Percentiles rank a stretch among this genome's conserved stretches.
Evolutionary conservation across 177 flowering plant genomes (phyloP).

Genomic region (Vitis hybrid): DNA sequence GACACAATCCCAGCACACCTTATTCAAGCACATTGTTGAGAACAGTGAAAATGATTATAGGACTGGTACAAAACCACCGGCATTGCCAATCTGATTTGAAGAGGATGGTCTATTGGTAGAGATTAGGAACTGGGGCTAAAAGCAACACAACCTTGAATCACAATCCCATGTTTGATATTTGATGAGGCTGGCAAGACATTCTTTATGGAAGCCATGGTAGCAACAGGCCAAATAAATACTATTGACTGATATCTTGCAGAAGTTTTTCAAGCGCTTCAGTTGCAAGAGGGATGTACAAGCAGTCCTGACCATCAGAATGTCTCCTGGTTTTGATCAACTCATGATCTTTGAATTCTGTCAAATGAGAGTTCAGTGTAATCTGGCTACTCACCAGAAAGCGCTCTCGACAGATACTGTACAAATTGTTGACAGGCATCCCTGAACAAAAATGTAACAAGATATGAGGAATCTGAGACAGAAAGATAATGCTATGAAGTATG

Average conservation of each 20-base stretch:
- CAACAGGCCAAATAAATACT: no score
- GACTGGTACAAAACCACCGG: no score
- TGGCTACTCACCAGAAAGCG: constrained; percentile 70
- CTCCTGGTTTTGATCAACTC: constrained; percentile 83
- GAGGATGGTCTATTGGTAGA: no score
- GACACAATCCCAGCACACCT: no score
- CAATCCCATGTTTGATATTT: no score
- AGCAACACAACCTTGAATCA: no score
- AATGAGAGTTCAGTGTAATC: constrained; percentile 76
- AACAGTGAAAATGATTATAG: no score
- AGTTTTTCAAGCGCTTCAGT: constrained; percentile 64
- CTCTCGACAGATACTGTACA: constrained; percentile 74
- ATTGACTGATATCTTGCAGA: constrained; percentile 40
- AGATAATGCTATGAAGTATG: not conserved
- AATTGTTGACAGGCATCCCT: constrained; percentile 70
- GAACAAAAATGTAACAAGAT: constrained; percentile 9
- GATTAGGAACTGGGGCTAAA: no score
- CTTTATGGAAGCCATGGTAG: no score
- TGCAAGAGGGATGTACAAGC: constrained; percentile 69
- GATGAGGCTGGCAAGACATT: no score
- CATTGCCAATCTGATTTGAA: no score
- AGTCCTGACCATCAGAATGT: constrained; percentile 74
- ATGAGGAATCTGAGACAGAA: not conserved
- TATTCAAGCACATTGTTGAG: no score
- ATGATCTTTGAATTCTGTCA: constrained; percentile 96